These are phyloP conservation scores for Fraxinus xanthoxyloides DNA, from an alignment of 305 asterid genomes.

Conservation along the genomic window DNA sequence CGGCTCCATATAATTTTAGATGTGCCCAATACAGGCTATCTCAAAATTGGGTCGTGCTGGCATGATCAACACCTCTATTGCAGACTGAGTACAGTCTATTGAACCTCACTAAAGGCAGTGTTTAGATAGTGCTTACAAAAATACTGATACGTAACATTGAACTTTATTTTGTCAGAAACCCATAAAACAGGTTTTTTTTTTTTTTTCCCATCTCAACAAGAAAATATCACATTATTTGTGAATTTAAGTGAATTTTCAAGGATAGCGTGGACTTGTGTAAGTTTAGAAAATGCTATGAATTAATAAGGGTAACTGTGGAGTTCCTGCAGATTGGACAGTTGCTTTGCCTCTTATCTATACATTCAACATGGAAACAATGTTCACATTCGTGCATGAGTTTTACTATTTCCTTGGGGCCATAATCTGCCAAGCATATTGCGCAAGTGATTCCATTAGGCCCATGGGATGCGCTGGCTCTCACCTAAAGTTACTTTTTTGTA, in stretches of 20 bases:
- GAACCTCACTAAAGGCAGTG: too few relatives aligned
- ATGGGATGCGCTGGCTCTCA: slow-evolving; percentile 39
- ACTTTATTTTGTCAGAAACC: background rate
- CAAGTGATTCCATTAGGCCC: slow-evolving; percentile 46
- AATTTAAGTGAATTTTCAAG: too few relatives aligned
- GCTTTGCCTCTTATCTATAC: slow-evolving; percentile 57
- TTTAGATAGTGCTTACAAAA: too few relatives aligned
- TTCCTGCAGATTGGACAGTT: slow-evolving; percentile 56
- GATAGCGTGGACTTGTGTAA: too few relatives aligned
- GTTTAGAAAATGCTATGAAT: background rate
- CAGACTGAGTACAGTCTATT: too few relatives aligned
- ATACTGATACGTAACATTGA: background rate
- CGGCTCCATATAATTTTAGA: too few relatives aligned
- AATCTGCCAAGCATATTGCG: slow-evolving; percentile 55
- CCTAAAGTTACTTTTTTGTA: slow-evolving; percentile 45
- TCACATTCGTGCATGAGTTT: slow-evolving; percentile 55
- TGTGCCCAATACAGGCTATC: too few relatives aligned
- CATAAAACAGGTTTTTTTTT: background rate
- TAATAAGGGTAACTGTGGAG: slow-evolving; percentile 23
- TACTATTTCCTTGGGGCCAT: slow-evolving; percentile 41
- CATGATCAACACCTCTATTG: too few relatives aligned
- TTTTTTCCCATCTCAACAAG: background rate
- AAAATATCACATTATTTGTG: background rate
- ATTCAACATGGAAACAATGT: slow-evolving; percentile 56
- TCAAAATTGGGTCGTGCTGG: too few relatives aligned